Base-by-base conservation (phyloP, 306 rosid species). In the Styphnolobium japonicum region DNA sequence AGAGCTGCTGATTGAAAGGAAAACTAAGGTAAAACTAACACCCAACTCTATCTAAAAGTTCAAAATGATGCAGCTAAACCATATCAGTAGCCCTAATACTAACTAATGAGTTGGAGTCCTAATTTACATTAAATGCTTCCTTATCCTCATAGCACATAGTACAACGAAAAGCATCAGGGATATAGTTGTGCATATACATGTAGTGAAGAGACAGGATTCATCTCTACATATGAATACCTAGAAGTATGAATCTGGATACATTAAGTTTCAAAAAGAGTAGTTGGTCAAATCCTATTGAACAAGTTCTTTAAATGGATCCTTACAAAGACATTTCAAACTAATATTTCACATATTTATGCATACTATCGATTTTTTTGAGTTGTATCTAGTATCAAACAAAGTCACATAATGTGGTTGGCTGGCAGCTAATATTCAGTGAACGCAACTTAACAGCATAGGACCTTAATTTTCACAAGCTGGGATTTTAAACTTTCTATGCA, bases 11-110 rank as follows among this genome's bases (percentile, higher is more conserved):
- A 18, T 19, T 67, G 40, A 18, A 18, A 16, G 29, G 49, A 53
- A 74, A 65, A 31, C 69, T 29, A 18, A 4, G 45, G 53, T 63
- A 65, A 77, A 65, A 76, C 12, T 4, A 81, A 55, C 34, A 33
- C 40, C 29, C 21, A 57, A 31, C 55, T 56, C 76, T 42, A 53
- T 52, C 63, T 31, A 53, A 16, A 53, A 22, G 45, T 48, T 18
- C 72, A 60, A 45, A 68, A 46, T 48, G 43, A 48, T 34, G 65
- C 73, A 79, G 52, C 53, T 43, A 79, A 68, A 57, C 3, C 62
- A 45, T 45, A 45, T 33, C 67, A 76, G 51, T 55, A 21, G 18
- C 4, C 55, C 31, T 11, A 34, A 70, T 46, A 45, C 58, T 18
- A 16, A 71, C 33, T 37, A 45, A 33, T 72, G 58, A 71, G 48